Evolutionary conservation across 208 protist genomes (phyloP), one percentile per base, ranked within the genome.

Genomic region (Trypanosoma brucei): DNA sequence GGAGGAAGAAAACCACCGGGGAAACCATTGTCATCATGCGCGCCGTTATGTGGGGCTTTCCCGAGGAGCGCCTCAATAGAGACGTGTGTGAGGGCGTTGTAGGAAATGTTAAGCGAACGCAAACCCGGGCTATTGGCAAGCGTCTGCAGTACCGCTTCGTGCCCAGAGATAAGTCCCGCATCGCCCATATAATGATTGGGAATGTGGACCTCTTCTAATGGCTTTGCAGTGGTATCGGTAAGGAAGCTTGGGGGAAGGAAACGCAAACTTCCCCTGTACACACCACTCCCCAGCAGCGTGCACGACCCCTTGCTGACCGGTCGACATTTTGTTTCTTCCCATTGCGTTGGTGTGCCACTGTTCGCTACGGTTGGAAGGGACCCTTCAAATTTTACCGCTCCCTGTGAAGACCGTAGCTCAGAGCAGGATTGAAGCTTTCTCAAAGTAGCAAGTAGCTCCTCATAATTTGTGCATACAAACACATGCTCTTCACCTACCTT

Each of bases 151-250:
- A 75, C 74, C 3, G 33, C 65, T 30, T 6, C 71, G 62, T 65
- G 59, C 38, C 50, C 55, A 37, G 22, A 8, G 34, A 68, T 60
- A 37, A 83, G 38, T 1, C 62, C 72, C 14, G 64, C 68, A 50
- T 83, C 77, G 30, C 68, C 73, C 33, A 83, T 35, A 40, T 83
- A 83, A 58, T 83, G 72, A 54, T 83, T 83, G 1, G 72, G 61
- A 30, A 83, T 33, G 55, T 68, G 61, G 22, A 83, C 62, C 61
- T 35, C 72, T 38, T 60, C 59, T 56, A 83, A 31, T 51, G 68
- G 46, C 30, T 33, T 42, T 61, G 39, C 9, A 37, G 51, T 55
- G 0, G 22, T 42, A 50, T 4, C 42, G 8, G 6, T 46, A 46
- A 14, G 8, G 42, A 11, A 14, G 42, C 8, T 46, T 46, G 42